Base-by-base conservation (phyloP, 345 rosid genomes). In the Linum lewisii region DNA sequence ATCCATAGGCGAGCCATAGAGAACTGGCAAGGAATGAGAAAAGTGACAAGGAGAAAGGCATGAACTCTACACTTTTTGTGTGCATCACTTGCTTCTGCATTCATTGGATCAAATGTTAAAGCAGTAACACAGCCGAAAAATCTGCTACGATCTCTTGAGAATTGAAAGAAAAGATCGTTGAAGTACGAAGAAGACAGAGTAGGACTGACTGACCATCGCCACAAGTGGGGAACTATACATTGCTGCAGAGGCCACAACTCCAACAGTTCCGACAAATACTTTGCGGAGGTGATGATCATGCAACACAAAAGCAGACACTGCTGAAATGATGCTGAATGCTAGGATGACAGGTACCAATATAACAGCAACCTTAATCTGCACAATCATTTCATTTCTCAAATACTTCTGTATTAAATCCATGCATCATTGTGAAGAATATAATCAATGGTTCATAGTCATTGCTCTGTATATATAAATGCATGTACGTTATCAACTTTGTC, bases 1-100 rank as follows among this genome's bases (percentile, higher is more conserved):
- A 77, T 54, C 96, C 95, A 69, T 83, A 84, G 5, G 82, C 78
- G 79, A 84, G 59, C 96, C 96, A 88, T 24, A 82, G 72, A 16
- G 83, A 63, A 63, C 86, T 84, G 44, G 96, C 73, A 9, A 86
- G 54, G 71, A 88, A 84, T 36, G 98, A 78, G 83, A 81, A 86
- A 63, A 92, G 72, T 36, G 97, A 88, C 64, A 88, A 64, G 72
- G 82, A 77, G 76, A 91, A 91, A 0, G 98, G 95, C 96, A 92
- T 92, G 84, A 79, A 88, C 61, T 92, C 93, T 72, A 83, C 95
- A 32, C 96, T 88, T 71, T 79, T 84, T 11, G 95, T 86, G 67
- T 45, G 60, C 36, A 91, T 80, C 68, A 88, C 96, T 70, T 72
- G 73, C 69, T 66, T 88, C 98, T 86, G 87, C 81, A 73, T 59